Evolutionary conservation across 73 alveolate genomes (phyloP), one percentile per base, ranked within the genome.

Genomic region (Paramecium sexaurelia): DNA sequence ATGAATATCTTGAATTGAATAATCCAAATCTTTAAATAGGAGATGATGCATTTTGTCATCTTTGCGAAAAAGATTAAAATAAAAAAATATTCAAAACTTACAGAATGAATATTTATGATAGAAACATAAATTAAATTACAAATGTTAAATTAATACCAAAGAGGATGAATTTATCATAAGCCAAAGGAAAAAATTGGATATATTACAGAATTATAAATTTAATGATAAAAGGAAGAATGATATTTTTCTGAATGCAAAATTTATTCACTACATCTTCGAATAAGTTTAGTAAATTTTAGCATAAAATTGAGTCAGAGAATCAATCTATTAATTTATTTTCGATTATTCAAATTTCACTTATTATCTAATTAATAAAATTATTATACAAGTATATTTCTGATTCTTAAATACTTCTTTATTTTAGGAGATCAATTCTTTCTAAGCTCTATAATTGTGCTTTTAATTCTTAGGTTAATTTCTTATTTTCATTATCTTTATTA

Each of bases 401-500:
- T 39, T 73, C 87, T 19, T 73, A 73, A 36, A 36, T 39, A 43
- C 90, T 78, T 40, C 43, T 41, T 26, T 78, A 78, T 78, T 45
- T 78, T 1, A 78, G 73, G 5, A 78, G 27, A 78, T 78, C 90
- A 41, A 78, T 78, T 45, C 90, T 41, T 20, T 78, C 90, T 78
- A 78, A 78, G 41, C 55, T 78, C 22, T 78, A 78, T 40, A 78
- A 43, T 78, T 78, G 17, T 19, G 68, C 75, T 7, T 78, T 78
- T 45, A 78, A 78, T 78, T 78, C 5, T 78, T 78, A 8, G 0
- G 90, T 78, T 41, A 78, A 26, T 7, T 78, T 39, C 43, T 24
- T 78, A 24, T 43, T 41, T 7, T 39, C 68, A 15, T 33, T 20
- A 33, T 71, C 86, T 35, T 37, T 78, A 24, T 78, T 45, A 2